A percentile compares a stretch with the other conserved stretches of the same genome.
Evolutionary conservation across 2,329 filamentous ascomycete species (phyloP).

Genomic region (Talaromyces sp.): DNA sequence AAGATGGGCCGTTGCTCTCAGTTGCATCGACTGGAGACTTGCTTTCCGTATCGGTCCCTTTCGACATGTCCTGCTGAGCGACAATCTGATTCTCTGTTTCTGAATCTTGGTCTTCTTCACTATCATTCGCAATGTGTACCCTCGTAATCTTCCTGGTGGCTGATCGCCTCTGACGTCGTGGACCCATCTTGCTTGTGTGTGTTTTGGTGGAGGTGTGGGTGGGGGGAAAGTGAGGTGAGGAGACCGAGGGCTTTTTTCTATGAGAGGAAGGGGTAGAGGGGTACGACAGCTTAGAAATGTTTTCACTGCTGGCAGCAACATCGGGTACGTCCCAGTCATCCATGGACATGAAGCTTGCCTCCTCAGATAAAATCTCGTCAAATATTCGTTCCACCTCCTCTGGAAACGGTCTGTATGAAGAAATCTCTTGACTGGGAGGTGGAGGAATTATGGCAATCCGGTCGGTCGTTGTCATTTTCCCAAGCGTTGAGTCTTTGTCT

Average conservation of each 20-base stretch:
- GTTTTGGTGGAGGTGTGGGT: not conserved
- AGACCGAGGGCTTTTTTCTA: not conserved
- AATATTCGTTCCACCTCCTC: constrained; percentile 20
- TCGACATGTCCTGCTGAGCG: not conserved
- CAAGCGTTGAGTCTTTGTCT: not conserved
- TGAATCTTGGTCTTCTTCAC: not conserved
- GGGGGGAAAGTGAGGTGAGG: not conserved
- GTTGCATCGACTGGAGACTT: not conserved
- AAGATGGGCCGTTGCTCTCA: too few relatives aligned
- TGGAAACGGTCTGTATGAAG: constrained; percentile 26
- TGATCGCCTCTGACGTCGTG: not conserved
- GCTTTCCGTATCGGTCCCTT: not conserved
- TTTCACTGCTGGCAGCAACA: not conserved
- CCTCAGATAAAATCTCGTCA: constrained; percentile 30
- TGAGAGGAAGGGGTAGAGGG: not conserved
- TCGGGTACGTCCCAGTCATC: constrained; percentile 6
- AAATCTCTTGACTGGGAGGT: constrained; percentile 21
- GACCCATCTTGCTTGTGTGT: not conserved
- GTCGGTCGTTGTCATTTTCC: not conserved
- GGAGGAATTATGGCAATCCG: constrained; percentile 22
- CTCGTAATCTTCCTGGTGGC: constrained; percentile 10
- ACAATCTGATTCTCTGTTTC: not conserved
- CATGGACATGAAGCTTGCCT: constrained; percentile 21
- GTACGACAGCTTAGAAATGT: not conserved
- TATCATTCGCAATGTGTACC: constrained; percentile 11